A percentile compares a stretch with the other conserved stretches of the same genome.
phyloP scores from a whole-genome alignment of 2,329 filamentous ascomycete species.

The Fusarium duplospermum region DNA sequence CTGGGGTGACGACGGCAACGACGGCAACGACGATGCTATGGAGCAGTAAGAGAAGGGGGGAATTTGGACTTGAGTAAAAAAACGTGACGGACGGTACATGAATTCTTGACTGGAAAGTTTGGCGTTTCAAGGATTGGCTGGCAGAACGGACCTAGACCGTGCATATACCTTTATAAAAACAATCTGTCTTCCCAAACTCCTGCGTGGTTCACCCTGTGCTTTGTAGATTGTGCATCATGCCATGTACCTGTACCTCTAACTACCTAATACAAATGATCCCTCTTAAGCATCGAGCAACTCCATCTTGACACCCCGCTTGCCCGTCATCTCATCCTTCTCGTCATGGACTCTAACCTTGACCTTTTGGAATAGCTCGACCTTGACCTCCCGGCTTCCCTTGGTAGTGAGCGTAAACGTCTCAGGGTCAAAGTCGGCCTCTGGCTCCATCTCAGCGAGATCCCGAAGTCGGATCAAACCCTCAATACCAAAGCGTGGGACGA shows the following conservation, averaged over 20 bases:
- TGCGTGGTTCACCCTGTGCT: slow-evolving; percentile 21
- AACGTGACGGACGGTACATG: slow-evolving; percentile 42
- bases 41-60: slow-evolving; percentile 54
- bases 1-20: slow-evolving; percentile 77
- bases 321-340: slow-evolving; percentile 93
- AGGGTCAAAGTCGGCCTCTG: slow-evolving; percentile 84
- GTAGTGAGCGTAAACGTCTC: slow-evolving; percentile 84
- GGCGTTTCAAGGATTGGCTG: slow-evolving; percentile 49
- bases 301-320: slow-evolving; percentile 91
- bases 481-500: slow-evolving; percentile 95
- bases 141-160: slow-evolving; percentile 45
- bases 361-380: slow-evolving; percentile 90
- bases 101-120: slow-evolving; percentile 46
- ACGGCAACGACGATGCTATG: slow-evolving; percentile 60
- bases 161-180: slow-evolving; percentile 44
- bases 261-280: neutral
- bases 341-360: slow-evolving; percentile 90
- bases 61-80: slow-evolving; percentile 31
- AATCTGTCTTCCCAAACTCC: slow-evolving; percentile 41
- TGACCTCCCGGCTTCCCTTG: slow-evolving; percentile 64
- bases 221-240: slow-evolving; percentile 29
- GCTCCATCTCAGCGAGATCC: slow-evolving; percentile 82
- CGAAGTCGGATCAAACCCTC: slow-evolving; percentile 89
- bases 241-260: slow-evolving; percentile 1
- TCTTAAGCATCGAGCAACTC: slow-evolving; percentile 63